Base-by-base conservation (phyloP, 1,284 basidiomycete species). In the Acaromyces ingoldii region DNA sequence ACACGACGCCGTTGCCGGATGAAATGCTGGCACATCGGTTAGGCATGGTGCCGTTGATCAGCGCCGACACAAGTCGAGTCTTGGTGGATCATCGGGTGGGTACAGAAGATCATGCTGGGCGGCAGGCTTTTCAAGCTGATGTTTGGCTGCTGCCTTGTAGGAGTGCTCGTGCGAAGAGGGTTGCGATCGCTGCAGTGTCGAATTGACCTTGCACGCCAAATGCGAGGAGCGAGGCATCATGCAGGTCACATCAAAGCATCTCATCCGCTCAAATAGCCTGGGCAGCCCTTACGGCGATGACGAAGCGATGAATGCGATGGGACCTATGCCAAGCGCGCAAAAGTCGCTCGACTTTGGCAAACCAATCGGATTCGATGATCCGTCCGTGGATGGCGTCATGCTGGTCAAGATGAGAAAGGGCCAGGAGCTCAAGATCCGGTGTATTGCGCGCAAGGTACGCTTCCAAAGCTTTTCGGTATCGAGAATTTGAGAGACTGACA, bases 1-100 rank as follows among this genome's bases (percentile, higher is more conserved):
- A 99, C 76, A 93, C 91, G 6, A 86, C 88, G 0, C 92, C 97
- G 3, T 79, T 99, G 29, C 89, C 93, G 1, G 95, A 99, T 77
- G 95, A 99, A 78, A 95, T 95, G 79, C 86, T 99, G 57, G 89
- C 91, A 0, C 95, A 99, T 77, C 84, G 95, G 39, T 80, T 99
- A 22, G 95, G 95, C 21, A 86, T 97, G 83, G 82, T 99, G 21
- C 95, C 95, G 6, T 80, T 99, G 19, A 80, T 88, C 42, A 93
- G 89, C 47, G 70, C 65, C 61, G 64, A 74, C 33, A 53, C 62
- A 19, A 57, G 57, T 17, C 62, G 65, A 37, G 68, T 62, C 34
- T 49, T 75, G 36, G 61, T 72, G 4, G 67, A 74, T 43, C 68
- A 73, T 38, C 56, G 70, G 29, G 67, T 70, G 60, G 40, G 67